phyloP scores from a whole-genome alignment of 768 basidiomycete species.

The Suillus bovinus region DNA sequence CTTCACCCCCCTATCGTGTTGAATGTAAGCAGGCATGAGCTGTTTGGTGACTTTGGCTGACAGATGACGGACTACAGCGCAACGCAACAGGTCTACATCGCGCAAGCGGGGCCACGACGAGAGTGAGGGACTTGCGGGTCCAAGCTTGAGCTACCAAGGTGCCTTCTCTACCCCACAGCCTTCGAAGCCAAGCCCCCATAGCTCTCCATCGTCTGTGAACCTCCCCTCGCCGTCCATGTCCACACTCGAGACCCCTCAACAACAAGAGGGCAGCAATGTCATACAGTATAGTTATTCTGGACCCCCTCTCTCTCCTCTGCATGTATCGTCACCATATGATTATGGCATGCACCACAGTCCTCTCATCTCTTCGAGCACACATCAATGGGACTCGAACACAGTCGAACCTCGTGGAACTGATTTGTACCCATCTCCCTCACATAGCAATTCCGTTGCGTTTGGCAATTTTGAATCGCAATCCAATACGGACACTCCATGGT shows the following conservation, averaged over 20 bases:
- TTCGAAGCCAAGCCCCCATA: slow-evolving; percentile 60
- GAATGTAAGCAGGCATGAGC: slow-evolving; percentile 44
- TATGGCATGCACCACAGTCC: slow-evolving; percentile 41
- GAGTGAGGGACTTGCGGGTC: slow-evolving; percentile 50
- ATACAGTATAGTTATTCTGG: slow-evolving; percentile 44
- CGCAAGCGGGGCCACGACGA: slow-evolving; percentile 75
- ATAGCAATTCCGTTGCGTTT: slow-evolving; percentile 39
- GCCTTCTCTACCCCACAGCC: slow-evolving; percentile 56
- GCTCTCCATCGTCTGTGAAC: slow-evolving; percentile 74
- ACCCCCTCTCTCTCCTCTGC: slow-evolving; percentile 52
- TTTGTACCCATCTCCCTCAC: slow-evolving; percentile 42
- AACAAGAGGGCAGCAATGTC: slow-evolving; percentile 53
- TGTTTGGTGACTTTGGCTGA: slow-evolving; percentile 18
- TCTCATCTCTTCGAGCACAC: slow-evolving; percentile 24
- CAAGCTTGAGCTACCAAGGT: slow-evolving; percentile 46
- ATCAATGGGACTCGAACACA: slow-evolving; percentile 47
- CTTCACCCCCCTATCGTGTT: slow-evolving; percentile 64
- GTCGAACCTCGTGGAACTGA: slow-evolving; percentile 42
- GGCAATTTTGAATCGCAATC: slow-evolving; percentile 46
- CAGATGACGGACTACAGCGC: slow-evolving; percentile 38
- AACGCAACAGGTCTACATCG: slow-evolving; percentile 74
- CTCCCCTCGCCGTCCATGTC: slow-evolving; percentile 69
- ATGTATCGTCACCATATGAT: slow-evolving; percentile 57
- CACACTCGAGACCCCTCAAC: slow-evolving; percentile 43
- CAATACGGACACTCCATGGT: slow-evolving; percentile 40